These are phyloP conservation scores for Calonectria naviculata DNA, from an alignment of 2,329 filamentous ascomycete genomes.

Conservation along the genomic window DNA sequence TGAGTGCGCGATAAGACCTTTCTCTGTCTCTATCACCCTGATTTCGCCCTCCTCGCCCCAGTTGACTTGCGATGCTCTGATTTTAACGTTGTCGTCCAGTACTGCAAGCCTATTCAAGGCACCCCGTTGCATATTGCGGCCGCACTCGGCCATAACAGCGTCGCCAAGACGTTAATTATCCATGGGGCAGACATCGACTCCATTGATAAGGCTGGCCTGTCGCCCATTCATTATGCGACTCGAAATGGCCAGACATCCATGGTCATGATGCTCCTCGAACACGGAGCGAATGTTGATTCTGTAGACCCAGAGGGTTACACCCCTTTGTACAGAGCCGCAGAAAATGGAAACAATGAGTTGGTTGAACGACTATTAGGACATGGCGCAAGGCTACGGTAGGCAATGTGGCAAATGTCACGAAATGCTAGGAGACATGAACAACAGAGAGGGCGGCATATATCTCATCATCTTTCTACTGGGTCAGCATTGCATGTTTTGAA, in stretches of 20 bases:
- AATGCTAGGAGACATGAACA: not conserved
- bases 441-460: not conserved
- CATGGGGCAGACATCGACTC: constrained; percentile 3
- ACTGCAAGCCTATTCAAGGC: not conserved
- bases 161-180: constrained; percentile 2
- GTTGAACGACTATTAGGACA: not conserved
- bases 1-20: not conserved
- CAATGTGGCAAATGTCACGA: not conserved
- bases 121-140: constrained; percentile 9
- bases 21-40: too few species aligned
- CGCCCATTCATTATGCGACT: constrained; percentile 3
- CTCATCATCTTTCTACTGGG: not conserved
- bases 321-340: constrained; percentile 1
- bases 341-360: not conserved
- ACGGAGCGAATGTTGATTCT: not conserved
- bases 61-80: too few species aligned
- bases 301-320: constrained; percentile 3
- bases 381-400: not conserved
- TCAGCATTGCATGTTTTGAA: not conserved
- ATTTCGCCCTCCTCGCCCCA: too few species aligned
- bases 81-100: not conserved
- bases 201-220: constrained; percentile 5
- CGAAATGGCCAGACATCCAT: not conserved
- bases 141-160: constrained; percentile 4
- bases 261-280: not conserved